Base-by-base conservation (phyloP, 371 early-diverging fungal genomes). In the Zychaea mexicana region DNA sequence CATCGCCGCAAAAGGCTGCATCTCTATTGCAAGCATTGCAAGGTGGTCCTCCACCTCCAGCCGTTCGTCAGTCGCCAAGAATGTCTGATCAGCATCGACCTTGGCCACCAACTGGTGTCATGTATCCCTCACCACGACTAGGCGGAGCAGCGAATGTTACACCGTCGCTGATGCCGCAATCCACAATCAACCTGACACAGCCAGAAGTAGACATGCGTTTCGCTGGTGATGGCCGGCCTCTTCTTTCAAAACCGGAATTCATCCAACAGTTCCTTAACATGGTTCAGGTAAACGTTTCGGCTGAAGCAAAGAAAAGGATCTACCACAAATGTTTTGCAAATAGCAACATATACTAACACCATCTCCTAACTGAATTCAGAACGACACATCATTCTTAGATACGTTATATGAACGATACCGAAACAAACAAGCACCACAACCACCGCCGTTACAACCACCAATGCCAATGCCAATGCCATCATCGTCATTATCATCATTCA, bases 261-360 rank as follows among this genome's bases (percentile, higher is more conserved):
- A 82, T 82, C 60, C 83, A 79, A 31, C 83, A 82, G 54, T 66
- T 78, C 39, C 46, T 79, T 36, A 74, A 70, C 38, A 71, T 79
- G 54, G 69, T 82, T 3, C 78, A 82, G 69, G 82, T 82, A 73
- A n/a, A n/a, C n/a, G n/a, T n/a, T n/a, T n/a, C n/a, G n/a, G n/a
- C n/a, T n/a, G n/a, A n/a, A n/a, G n/a, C n/a, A n/a, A n/a, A n/a
- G n/a, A n/a, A n/a, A n/a, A n/a, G n/a, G n/a, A n/a, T n/a, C n/a
- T n/a, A n/a, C n/a, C n/a, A n/a, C n/a, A n/a, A n/a, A n/a, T n/a
- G 38, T 4, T 36, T 36, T n/a, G 27, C 15, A n/a, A n/a, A n/a
- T n/a, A n/a, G n/a, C n/a, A n/a, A n/a, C n/a, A n/a, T n/a, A n/a
- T n/a, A n/a, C n/a, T n/a, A n/a, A n/a, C n/a, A n/a, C n/a, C n/a